Conservation (phyloP, 2,329 filamentous ascomycete genomes). For the Cordyceps cateniannulata region DNA sequence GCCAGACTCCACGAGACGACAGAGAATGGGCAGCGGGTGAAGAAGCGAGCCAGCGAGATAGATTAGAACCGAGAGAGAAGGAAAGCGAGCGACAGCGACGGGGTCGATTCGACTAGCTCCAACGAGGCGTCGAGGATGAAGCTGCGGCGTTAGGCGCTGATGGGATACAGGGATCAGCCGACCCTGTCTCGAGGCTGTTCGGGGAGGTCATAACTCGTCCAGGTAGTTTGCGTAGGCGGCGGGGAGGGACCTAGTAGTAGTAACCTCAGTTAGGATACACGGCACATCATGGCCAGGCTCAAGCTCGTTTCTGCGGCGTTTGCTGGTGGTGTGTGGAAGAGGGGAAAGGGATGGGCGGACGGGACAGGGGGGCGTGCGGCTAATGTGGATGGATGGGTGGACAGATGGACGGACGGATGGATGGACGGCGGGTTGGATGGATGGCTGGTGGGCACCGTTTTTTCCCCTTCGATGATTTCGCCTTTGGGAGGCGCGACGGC, state of each 20-base stretch:
- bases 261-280: neutral
- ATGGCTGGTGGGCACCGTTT: neutral
- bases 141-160: neutral
- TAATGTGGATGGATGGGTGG: neutral
- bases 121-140: neutral
- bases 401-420: constrained; percentile 8
- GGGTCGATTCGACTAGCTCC: neutral
- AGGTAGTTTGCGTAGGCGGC: neutral
- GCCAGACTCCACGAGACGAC: neutral
- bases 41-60: neutral
- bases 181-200: neutral
- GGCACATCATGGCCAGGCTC: neutral
- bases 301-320: neutral
- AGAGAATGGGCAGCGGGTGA: neutral
- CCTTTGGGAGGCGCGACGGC: neutral
- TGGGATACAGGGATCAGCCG: constrained; percentile 8
- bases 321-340: neutral
- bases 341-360: neutral
- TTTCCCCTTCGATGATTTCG: neutral
- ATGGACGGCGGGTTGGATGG: neutral
- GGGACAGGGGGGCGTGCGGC: neutral
- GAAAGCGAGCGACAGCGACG: neutral
- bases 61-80: neutral
- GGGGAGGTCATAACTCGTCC: neutral
- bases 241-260: neutral